Conservation (phyloP, 2,329 filamentous ascomycete species). For the Aspergillus bombycis region DNA sequence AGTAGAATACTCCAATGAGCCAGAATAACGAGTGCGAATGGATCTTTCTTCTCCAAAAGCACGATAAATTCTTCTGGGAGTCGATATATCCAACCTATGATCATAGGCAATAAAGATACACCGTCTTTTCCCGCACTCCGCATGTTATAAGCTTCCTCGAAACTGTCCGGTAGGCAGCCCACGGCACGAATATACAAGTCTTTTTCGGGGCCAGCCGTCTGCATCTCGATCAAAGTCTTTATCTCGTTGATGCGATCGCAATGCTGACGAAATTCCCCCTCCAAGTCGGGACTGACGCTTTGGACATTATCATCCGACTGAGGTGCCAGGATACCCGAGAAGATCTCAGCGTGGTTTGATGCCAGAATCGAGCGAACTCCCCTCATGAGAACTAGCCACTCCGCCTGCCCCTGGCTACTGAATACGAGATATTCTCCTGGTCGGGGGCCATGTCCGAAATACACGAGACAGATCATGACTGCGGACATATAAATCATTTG, state of each 20-base stretch:
- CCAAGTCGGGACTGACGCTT: conserved; percentile 15
- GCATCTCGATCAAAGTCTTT: conserved; percentile 15
- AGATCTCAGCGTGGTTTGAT: conserved; percentile 25
- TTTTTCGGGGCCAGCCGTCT: not conserved
- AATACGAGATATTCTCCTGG: conserved; percentile 38
- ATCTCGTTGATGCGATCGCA: conserved; percentile 16
- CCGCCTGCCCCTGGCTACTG: conserved; percentile 29
- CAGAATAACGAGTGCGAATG: conserved; percentile 31
- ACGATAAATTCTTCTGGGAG: conserved; percentile 25
- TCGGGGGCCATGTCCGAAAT: conserved; percentile 36
- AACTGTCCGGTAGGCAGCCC: conserved; percentile 16
- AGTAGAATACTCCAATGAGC: conserved; percentile 37
- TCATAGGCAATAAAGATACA: conserved; percentile 25
- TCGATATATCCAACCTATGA: conserved; percentile 38
- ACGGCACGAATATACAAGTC: conserved; percentile 17
- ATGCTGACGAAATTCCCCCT: conserved; percentile 22
- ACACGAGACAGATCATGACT: conserved; percentile 35
- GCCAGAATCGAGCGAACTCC: conserved; percentile 32
- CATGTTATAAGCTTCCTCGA: conserved; percentile 23
- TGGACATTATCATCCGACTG: not conserved
- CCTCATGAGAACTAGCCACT: conserved; percentile 37
- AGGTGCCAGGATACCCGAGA: conserved; percentile 28
- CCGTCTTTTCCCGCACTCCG: conserved; percentile 15
- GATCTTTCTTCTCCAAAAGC: conserved; percentile 30
- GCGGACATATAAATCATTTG: conserved; percentile 38